Evolutionary conservation across 192 early-diverging fungal species (phyloP), one percentile per base, ranked within the genome.

Genomic region (Linderina pennispora): DNA sequence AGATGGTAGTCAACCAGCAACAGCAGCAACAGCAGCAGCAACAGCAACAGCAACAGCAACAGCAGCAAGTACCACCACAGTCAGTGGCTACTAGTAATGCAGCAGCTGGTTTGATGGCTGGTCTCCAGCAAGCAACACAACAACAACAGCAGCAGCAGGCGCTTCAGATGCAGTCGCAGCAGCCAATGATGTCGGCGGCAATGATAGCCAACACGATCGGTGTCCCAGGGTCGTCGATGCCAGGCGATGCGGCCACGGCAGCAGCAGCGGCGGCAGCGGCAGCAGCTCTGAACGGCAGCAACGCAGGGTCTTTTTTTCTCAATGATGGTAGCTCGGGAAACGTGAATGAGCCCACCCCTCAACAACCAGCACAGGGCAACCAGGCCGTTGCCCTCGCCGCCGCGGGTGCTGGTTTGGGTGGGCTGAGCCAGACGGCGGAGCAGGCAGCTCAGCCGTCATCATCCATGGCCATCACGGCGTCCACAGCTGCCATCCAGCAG

Each of bases 261-360:
- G 19, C 16, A 21, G 4, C 10, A 23, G 21, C 35, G 48, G 25
- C 42, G 10, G 10, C 28, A 17, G 2, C 49, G 18, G 35, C 50
- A 17, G 26, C 33, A 9, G 25, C 48, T 33, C 28, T 10, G 6
- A 16, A 5, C 20, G 10, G 22, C 17, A 19, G 35, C n/a, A 15
- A 23, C 23, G 32, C 36, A 37, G 37, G 32, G 3, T 26, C 36
- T 56, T 57, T 53, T 56, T 52, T 55, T 55, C 60, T 23, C 42
- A 45, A 50, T 43, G 52, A 60, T 50, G 53, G 50, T 38, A 53
- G 54, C 40, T 49, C 43, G 48, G 48, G 58, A 60, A 61, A 50
- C 58, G 52, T 50, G 53, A 60, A 48, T 55, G 52, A 59, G 58
- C 49, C 58, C 53, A 61, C 53, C 36, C 39, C 49, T 38, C 19